Conservation (phyloP, 2,329 filamentous ascomycete genomes). For the Alternaria ventricosa region DNA sequence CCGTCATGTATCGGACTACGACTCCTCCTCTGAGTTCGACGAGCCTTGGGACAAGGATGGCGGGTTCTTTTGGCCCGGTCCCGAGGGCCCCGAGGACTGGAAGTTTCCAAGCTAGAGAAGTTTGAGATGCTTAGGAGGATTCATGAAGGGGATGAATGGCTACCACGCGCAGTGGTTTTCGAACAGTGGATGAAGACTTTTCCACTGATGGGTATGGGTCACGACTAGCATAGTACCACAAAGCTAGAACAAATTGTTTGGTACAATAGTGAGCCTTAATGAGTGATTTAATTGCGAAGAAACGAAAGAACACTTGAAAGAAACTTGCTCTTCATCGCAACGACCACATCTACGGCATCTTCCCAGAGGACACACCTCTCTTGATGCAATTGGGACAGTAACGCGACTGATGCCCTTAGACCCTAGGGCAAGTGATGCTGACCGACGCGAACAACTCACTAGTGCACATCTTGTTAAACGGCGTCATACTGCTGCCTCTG, state of each 20-base stretch:
- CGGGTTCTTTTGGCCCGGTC: background rate
- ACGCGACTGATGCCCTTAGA: background rate
- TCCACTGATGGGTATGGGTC: background rate
- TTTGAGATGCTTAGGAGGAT: background rate
- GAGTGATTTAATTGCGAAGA: background rate
- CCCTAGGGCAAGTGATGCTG: background rate
- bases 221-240: background rate
- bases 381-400: background rate
- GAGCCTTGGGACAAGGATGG: background rate
- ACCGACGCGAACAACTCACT: background rate
- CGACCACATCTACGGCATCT: background rate
- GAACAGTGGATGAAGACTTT: background rate
- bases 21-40: background rate
- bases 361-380: background rate
- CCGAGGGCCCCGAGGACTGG: background rate
- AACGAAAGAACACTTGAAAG: background rate
- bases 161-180: background rate
- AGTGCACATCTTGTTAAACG: background rate
- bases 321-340: background rate
- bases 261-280: background rate
- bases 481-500: background rate
- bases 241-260: background rate
- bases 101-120: background rate
- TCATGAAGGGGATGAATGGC: background rate
- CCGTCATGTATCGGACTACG: background rate